Conservation (phyloP, 495 filamentous ascomycete genomes). For the Aspergillus conjunctus region DNA sequence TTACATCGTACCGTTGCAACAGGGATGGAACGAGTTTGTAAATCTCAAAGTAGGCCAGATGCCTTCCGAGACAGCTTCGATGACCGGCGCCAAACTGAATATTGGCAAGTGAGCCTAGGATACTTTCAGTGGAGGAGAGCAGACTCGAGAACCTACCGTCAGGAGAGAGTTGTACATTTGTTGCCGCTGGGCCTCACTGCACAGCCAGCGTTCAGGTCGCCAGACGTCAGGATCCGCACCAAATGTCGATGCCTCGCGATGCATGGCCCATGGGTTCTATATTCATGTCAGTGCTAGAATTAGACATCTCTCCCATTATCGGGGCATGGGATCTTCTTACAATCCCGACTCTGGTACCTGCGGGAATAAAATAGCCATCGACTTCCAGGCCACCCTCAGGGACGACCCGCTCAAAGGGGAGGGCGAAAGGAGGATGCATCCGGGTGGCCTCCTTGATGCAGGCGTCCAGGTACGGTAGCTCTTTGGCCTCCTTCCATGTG, state of each 20-base stretch:
- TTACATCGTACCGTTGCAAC: constrained; percentile 2
- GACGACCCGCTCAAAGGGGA: constrained; percentile 40
- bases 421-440: constrained; percentile 40
- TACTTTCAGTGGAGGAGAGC: neutral
- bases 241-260: constrained; percentile 15
- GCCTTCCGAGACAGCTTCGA: constrained; percentile 30
- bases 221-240: constrained; percentile 30
- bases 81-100: constrained; percentile 33
- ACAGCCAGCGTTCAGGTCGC: constrained; percentile 34
- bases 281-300: too few species aligned
- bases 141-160: constrained; percentile 29
- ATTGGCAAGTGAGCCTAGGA: neutral
- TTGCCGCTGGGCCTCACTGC: constrained; percentile 6
- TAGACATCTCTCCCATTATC: too few species aligned
- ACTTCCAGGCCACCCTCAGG: neutral
- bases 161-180: constrained; percentile 24
- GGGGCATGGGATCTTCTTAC: neutral
- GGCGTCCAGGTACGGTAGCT: constrained; percentile 42
- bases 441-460: constrained; percentile 63
- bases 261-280: too few species aligned
- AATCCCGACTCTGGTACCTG: neutral
- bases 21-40: constrained; percentile 28
- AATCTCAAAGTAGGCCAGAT: constrained; percentile 30
- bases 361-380: neutral
- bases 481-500: constrained; percentile 30